phyloP scores from a whole-genome alignment of 805 yeast species.

The Teunomyces gatunensis region DNA sequence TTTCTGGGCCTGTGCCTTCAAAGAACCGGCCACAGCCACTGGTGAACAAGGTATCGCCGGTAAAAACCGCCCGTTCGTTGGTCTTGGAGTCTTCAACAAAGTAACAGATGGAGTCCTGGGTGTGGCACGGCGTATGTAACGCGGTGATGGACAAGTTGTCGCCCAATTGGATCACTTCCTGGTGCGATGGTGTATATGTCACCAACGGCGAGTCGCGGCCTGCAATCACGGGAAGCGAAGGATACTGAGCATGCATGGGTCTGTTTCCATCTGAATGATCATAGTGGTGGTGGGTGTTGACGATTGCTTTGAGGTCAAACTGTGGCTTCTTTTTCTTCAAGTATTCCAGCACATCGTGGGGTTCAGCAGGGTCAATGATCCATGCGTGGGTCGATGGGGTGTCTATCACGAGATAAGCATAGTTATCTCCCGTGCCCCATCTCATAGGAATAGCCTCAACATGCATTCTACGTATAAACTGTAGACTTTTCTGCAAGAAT shows the following conservation, averaged over 20 bases:
- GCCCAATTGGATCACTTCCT: slow-evolving; percentile 63
- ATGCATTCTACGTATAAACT: slow-evolving; percentile 60
- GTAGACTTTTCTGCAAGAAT: neutral
- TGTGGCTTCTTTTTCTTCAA: slow-evolving; percentile 41
- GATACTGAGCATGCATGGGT: slow-evolving; percentile 37
- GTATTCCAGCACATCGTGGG: slow-evolving; percentile 53
- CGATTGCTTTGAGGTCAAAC: slow-evolving; percentile 66
- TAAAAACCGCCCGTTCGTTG: slow-evolving; percentile 72
- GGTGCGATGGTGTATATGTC: slow-evolving; percentile 64
- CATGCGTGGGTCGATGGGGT: slow-evolving; percentile 64
- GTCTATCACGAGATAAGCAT: slow-evolving; percentile 77
- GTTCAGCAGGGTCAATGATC: slow-evolving; percentile 91
- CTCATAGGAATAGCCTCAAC: slow-evolving; percentile 83
- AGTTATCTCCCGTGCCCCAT: slow-evolving; percentile 93
- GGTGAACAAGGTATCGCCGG: slow-evolving; percentile 93
- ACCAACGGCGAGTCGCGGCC: slow-evolving; percentile 82
- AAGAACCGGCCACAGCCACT: slow-evolving; percentile 97
- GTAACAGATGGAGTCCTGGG: slow-evolving; percentile 94
- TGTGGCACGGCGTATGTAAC: slow-evolving; percentile 95
- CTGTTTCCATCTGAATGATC: slow-evolving; percentile 92
- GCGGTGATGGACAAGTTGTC: slow-evolving; percentile 65
- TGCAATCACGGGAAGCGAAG: slow-evolving; percentile 66
- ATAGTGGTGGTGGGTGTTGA: slow-evolving; percentile 94
- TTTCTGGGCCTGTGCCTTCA: slow-evolving; percentile 82
- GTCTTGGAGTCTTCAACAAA: slow-evolving; percentile 63